Percentiles rank a stretch among this genome's conserved stretches.
These are phyloP conservation scores for Penicillium bovifimosum DNA, from an alignment of 495 filamentous ascomycete species.

Conservation along the genomic window DNA sequence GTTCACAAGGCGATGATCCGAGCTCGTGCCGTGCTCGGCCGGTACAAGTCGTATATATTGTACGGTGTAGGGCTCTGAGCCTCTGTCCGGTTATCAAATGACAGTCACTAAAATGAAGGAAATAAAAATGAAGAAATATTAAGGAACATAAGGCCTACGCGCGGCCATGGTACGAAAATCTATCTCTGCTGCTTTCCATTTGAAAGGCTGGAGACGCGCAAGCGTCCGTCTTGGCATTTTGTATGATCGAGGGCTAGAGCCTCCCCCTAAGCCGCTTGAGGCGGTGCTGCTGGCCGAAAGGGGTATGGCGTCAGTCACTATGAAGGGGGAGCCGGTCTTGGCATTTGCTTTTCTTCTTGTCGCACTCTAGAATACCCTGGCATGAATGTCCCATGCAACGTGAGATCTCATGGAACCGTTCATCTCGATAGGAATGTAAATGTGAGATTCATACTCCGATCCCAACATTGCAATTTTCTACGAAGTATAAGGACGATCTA, in stretches of 20 bases:
- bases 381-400: constrained; percentile 11
- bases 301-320: not conserved
- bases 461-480: not conserved
- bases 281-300: constrained; percentile 3
- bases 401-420: not conserved
- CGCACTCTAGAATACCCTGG: constrained; percentile 19
- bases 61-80: too few species aligned
- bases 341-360: constrained; percentile 4
- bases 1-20: not conserved
- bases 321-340: not conserved
- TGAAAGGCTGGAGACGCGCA: constrained; percentile 41
- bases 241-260: constrained; percentile 38
- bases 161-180: constrained; percentile 7
- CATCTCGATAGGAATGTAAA: not conserved
- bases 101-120: not conserved
- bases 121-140: not conserved
- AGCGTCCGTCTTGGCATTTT: constrained; percentile 42
- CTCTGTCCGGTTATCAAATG: not conserved
- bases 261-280: constrained; percentile 21
- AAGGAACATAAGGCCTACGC: constrained; percentile 7
- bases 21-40: not conserved
- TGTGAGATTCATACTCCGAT: not conserved
- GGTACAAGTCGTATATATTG: not conserved
- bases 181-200: constrained; percentile 1
- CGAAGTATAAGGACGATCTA: not conserved